phyloP scores from a whole-genome alignment of 2,329 filamentous ascomycete genomes.

The Pestalotiopsis sp. region DNA sequence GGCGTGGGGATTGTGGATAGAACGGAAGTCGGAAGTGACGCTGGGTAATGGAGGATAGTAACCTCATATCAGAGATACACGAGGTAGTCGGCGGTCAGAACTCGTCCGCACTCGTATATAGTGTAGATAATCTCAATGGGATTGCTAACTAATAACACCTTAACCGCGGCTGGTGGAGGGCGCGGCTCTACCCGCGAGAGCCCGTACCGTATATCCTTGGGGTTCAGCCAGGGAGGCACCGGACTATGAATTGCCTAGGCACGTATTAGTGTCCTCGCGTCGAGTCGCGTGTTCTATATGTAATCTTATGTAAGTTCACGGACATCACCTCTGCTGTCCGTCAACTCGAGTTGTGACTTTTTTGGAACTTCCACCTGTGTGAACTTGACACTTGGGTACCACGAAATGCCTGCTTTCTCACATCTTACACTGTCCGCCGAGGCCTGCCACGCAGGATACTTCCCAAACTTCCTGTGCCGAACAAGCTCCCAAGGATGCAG shows the following conservation, averaged over 20 bases:
- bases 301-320: neutral
- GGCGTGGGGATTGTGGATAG: neutral
- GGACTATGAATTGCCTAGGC: neutral
- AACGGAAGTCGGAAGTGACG: neutral
- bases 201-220: conserved; percentile 3
- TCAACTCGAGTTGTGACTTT: neutral
- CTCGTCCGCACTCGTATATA: neutral
- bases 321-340: too few relatives aligned
- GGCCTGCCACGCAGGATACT: neutral
- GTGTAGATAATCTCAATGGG: neutral
- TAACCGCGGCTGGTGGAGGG: neutral
- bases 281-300: neutral
- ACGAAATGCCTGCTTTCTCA: neutral
- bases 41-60: neutral
- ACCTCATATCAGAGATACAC: neutral
- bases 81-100: neutral
- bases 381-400: conserved; percentile 10
- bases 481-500: conserved; percentile 10
- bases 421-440: neutral
- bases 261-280: neutral
- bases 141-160: neutral
- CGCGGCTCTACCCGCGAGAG: neutral
- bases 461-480: neutral
- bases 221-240: neutral
- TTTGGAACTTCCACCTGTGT: neutral